Evolutionary conservation across 371 early-diverging fungal species (phyloP).

Genomic region (Haplosporangium sp.): DNA sequence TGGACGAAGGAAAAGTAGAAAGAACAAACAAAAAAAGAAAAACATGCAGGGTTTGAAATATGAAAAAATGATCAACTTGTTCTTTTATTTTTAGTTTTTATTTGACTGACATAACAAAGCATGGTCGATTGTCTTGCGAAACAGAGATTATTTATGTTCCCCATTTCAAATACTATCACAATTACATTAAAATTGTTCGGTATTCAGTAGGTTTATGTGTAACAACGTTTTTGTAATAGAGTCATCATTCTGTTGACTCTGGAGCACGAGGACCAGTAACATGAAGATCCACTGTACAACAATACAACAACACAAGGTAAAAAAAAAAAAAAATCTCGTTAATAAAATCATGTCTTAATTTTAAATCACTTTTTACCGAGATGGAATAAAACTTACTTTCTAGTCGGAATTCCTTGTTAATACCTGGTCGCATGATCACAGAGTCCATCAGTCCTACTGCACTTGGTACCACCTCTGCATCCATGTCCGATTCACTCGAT

Average conservation of each 20-base stretch:
- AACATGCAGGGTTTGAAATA: not conserved
- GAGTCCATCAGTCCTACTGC: not conserved
- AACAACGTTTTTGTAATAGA: not conserved
- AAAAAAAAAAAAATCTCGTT: not conserved
- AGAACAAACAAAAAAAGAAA: not conserved
- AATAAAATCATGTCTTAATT: not conserved
- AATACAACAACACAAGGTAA: not conserved
- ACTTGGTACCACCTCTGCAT: not conserved
- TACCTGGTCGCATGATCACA: slow-evolving; percentile 18
- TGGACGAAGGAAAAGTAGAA: too few relatives aligned
- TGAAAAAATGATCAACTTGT: too few relatives aligned
- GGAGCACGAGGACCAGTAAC: slow-evolving; percentile 50
- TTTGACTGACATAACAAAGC: too few relatives aligned
- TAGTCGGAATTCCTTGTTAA: slow-evolving; percentile 49
- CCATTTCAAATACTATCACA: too few relatives aligned
- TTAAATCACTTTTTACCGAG: not conserved
- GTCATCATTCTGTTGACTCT: not conserved
- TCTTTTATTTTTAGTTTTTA: too few relatives aligned
- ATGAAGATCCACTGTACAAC: slow-evolving; percentile 45
- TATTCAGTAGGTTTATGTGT: too few relatives aligned
- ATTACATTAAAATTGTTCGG: too few relatives aligned
- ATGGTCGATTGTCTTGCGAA: too few relatives aligned
- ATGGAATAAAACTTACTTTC: slow-evolving; percentile 39
- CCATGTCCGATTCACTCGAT: not conserved
- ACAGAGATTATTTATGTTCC: too few relatives aligned